Evolutionary conservation across 306 rosid species (phyloP).

Genomic region (apple (Malus domestica)): DNA sequence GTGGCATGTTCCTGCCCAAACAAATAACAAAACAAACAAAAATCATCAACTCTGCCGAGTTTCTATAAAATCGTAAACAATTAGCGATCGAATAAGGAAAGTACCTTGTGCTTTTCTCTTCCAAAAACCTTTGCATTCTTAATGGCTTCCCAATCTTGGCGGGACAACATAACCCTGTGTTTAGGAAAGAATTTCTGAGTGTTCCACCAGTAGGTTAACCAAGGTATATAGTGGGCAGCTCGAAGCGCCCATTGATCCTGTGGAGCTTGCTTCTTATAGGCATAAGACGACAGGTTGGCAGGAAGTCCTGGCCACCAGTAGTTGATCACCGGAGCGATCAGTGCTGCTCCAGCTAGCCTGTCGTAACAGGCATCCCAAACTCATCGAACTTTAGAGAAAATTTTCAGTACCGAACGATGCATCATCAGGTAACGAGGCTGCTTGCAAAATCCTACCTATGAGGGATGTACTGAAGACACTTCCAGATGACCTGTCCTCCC

Average conservation of each 20-base stretch:
- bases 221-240: slow-evolving; percentile 41
- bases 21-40: background rate
- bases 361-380: background rate
- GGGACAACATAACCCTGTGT: slow-evolving; percentile 30
- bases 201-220: slow-evolving; percentile 51
- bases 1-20: slow-evolving; percentile 20
- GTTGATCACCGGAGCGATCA: slow-evolving; percentile 40
- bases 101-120: slow-evolving; percentile 14
- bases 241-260: slow-evolving; percentile 47
- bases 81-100: background rate
- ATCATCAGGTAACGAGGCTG: too few relatives aligned
- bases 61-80: background rate
- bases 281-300: slow-evolving; percentile 23
- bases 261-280: slow-evolving; percentile 23
- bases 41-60: background rate
- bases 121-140: background rate
- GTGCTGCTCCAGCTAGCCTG: slow-evolving; percentile 48
- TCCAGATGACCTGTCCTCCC: slow-evolving; percentile 24
- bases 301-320: slow-evolving; percentile 60
- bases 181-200: slow-evolving; percentile 49
- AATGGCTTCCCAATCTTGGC: slow-evolving; percentile 26
- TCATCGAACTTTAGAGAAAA: background rate
- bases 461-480: slow-evolving; percentile 22
- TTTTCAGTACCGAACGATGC: background rate
- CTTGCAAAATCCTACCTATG: slow-evolving; percentile 7